Conservation (phyloP, 2,329 filamentous ascomycete genomes). For the Fusarium metavorans region DNA sequence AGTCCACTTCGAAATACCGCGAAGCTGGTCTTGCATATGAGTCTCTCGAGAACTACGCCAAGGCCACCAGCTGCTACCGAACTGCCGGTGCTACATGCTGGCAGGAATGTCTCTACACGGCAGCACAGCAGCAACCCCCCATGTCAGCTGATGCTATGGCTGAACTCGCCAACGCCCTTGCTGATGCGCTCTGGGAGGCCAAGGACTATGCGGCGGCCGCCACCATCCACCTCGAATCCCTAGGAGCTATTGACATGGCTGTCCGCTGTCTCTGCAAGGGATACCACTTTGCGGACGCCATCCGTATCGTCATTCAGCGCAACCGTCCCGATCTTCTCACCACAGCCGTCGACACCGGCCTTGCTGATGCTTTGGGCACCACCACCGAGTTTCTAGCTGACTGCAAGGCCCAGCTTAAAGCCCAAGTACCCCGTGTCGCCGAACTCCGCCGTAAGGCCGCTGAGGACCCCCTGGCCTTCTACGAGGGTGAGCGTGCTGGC, state of each 20-base stretch:
- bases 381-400: constrained; percentile 94
- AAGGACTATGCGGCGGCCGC: constrained; percentile 88
- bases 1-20: constrained; percentile 79
- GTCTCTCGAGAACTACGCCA: constrained; percentile 78
- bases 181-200: constrained; percentile 82
- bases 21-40: constrained; percentile 94
- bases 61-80: constrained; percentile 86
- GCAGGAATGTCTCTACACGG: constrained; percentile 89
- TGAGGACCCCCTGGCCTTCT: constrained; percentile 89
- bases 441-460: constrained; percentile 85
- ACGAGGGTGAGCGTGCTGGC: constrained; percentile 77
- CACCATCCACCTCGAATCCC: constrained; percentile 83
- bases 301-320: constrained; percentile 77
- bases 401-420: constrained; percentile 85
- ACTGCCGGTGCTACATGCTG: constrained; percentile 81
- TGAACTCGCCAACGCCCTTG: constrained; percentile 79
- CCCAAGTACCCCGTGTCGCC: constrained; percentile 86
- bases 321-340: constrained; percentile 72
- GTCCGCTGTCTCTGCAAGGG: constrained; percentile 86
- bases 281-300: constrained; percentile 89
- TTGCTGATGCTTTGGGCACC: constrained; percentile 83
- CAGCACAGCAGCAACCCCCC: constrained; percentile 73
- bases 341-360: constrained; percentile 78
- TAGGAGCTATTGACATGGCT: constrained; percentile 77
- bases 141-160: constrained; percentile 70